Percentiles rank a stretch among this genome's conserved stretches.
These are phyloP conservation scores for Solanum megistacrolobum DNA, from an alignment of 257 asterid species.

Conservation along the genomic window DNA sequence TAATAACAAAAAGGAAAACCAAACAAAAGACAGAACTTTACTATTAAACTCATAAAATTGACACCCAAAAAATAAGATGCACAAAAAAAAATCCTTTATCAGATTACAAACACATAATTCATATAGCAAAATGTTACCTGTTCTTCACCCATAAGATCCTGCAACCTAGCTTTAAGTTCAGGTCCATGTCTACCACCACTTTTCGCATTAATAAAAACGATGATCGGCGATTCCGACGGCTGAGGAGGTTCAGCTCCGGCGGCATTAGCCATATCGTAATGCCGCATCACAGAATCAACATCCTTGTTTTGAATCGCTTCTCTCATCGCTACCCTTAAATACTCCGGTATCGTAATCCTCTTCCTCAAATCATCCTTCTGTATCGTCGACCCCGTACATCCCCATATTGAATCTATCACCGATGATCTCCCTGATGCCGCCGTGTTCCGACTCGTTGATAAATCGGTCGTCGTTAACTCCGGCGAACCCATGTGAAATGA, in stretches of 20 bases:
- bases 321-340: conserved; percentile 58
- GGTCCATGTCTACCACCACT: conserved; percentile 98
- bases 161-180: conserved; percentile 65
- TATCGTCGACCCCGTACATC: conserved; percentile 61
- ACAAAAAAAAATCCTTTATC: neutral
- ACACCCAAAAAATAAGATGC: neutral
- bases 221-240: conserved; percentile 62
- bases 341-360: conserved; percentile 64
- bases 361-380: conserved; percentile 54
- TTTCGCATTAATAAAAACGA: conserved; percentile 72
- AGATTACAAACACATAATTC: neutral
- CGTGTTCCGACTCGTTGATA: neutral
- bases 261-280: conserved; percentile 29
- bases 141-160: conserved; percentile 87
- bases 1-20: neutral
- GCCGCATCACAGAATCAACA: conserved; percentile 23
- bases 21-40: neutral
- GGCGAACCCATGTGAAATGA: conserved; percentile 23
- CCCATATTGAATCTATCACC: conserved; percentile 54
- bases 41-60: neutral
- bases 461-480: neutral
- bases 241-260: conserved; percentile 19
- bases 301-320: conserved; percentile 64
- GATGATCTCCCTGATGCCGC: conserved; percentile 20
- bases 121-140: conserved; percentile 36